Percentiles rank a stretch among this genome's conserved stretches.
Conservation (phyloP, 2,329 filamentous ascomycete genomes). For the Endocalyx cinctus region DNA sequence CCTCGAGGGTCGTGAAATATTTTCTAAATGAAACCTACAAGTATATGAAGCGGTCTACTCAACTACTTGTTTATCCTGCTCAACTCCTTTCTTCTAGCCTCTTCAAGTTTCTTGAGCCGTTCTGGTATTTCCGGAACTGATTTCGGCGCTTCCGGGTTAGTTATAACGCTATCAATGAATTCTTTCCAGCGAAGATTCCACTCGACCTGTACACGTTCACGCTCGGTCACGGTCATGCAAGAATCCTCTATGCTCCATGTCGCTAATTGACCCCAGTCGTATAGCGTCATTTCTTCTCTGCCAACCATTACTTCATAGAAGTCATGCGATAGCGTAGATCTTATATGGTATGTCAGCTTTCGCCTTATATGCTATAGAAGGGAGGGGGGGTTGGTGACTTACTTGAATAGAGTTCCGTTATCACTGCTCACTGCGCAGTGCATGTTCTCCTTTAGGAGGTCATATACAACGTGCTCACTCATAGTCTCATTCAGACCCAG, state of each 20-base stretch:
- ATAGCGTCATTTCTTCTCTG: constrained; percentile 59
- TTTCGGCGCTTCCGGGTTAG: too few species aligned
- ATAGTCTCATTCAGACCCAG: constrained; percentile 63
- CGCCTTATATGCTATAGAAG: too few species aligned
- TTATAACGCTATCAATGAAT: constrained; percentile 44
- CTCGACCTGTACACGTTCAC: constrained; percentile 28
- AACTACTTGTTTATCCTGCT: too few species aligned
- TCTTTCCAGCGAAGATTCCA: constrained; percentile 54
- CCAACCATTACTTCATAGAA: constrained; percentile 75
- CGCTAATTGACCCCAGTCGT: constrained; percentile 66
- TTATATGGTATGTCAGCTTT: constrained; percentile 26
- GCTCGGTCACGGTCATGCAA: constrained; percentile 44
- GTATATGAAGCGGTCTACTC: too few species aligned
- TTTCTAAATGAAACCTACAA: too few species aligned
- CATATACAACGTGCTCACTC: constrained; percentile 62
- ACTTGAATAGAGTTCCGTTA: constrained; percentile 70
- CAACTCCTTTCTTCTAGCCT: too few species aligned
- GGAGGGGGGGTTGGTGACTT: neutral
- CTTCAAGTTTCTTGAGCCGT: constrained; percentile 1
- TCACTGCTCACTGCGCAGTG: constrained; percentile 72
- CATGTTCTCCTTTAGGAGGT: constrained; percentile 65
- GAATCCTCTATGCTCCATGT: constrained; percentile 61
- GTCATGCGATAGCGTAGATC: constrained; percentile 68
- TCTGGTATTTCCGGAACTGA: too few species aligned
- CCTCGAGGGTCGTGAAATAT: too few species aligned